Evolutionary conservation across 768 basidiomycete genomes (phyloP).

Genomic region (Sporobolomyces phaffii): DNA sequence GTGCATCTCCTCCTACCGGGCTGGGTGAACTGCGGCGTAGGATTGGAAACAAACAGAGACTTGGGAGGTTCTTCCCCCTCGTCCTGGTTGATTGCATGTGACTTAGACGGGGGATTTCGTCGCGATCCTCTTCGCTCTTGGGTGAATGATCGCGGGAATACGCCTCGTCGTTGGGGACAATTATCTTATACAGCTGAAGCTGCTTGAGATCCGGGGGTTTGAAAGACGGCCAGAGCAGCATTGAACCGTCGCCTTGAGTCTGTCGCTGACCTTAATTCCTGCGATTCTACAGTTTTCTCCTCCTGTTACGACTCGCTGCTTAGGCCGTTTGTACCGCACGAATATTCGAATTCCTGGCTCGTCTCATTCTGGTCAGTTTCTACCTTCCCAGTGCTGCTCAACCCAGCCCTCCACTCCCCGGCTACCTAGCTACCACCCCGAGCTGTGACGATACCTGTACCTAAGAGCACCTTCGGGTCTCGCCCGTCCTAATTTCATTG

Average conservation of each 20-base stretch:
- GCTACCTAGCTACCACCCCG: background rate
- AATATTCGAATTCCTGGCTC: too few relatives aligned
- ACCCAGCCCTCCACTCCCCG: too few relatives aligned
- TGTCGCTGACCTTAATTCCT: too few relatives aligned
- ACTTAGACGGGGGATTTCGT: conserved; percentile 1
- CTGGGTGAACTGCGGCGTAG: too few relatives aligned
- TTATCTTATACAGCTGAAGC: background rate
- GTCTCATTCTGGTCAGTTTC: too few relatives aligned
- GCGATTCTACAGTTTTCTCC: too few relatives aligned
- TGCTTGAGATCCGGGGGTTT: too few relatives aligned
- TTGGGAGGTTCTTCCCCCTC: background rate
- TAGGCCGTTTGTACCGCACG: too few relatives aligned
- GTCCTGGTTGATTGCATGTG: conserved; percentile 24
- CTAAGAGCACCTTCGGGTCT: background rate
- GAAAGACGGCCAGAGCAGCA: too few relatives aligned
- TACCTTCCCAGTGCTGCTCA: background rate
- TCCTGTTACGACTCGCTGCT: too few relatives aligned
- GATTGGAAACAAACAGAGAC: conserved; percentile 11
- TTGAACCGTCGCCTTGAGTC: too few relatives aligned
- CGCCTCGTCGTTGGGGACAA: background rate
- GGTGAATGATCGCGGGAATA: background rate
- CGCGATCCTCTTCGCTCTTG: background rate
- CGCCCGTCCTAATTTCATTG: conserved; percentile 9
- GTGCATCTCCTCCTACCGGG: background rate
- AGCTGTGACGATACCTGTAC: conserved; percentile 13